phyloP scores from a whole-genome alignment of 139 green algal species.

The Astrephomene gubernaculifera region DNA sequence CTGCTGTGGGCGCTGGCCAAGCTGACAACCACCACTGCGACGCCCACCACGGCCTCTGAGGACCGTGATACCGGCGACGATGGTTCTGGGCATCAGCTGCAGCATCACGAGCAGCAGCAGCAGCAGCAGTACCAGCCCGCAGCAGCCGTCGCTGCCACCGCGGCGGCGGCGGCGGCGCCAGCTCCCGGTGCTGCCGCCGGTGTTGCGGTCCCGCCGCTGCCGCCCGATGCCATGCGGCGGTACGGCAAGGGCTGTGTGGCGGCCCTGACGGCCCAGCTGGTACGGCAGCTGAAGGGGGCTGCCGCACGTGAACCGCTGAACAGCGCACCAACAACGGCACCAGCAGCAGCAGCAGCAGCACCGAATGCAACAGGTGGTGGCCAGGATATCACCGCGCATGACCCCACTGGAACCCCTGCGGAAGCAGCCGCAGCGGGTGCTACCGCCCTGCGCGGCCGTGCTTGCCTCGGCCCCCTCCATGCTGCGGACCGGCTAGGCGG shows the following conservation, averaged over 20 bases:
- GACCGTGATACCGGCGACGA: too few relatives aligned
- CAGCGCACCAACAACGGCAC: background rate
- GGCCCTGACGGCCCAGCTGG: conserved; percentile 11
- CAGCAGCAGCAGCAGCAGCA: background rate
- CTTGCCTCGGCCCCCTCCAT: too few relatives aligned
- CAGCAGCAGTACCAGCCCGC: too few relatives aligned
- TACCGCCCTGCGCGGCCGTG: background rate
- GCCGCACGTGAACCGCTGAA: background rate
- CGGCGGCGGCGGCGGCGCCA: too few relatives aligned
- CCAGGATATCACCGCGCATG: too few relatives aligned
- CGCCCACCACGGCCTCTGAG: too few relatives aligned
- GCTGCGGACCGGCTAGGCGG: background rate
- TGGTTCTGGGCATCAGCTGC: too few relatives aligned
- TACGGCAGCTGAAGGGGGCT: background rate
- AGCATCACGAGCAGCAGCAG: too few relatives aligned
- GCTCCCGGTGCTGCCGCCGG: too few relatives aligned
- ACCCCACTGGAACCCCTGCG: background rate
- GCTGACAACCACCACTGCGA: too few relatives aligned
- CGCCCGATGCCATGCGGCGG: background rate
- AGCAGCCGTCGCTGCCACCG: too few relatives aligned
- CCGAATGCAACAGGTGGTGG: background rate
- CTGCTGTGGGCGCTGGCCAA: conserved; percentile 38
- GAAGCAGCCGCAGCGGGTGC: too few relatives aligned
- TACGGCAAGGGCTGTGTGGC: background rate
- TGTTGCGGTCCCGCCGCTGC: background rate